Base-by-base conservation (phyloP, 148 eudicot species). In the Vaccinium corymbosum region DNA sequence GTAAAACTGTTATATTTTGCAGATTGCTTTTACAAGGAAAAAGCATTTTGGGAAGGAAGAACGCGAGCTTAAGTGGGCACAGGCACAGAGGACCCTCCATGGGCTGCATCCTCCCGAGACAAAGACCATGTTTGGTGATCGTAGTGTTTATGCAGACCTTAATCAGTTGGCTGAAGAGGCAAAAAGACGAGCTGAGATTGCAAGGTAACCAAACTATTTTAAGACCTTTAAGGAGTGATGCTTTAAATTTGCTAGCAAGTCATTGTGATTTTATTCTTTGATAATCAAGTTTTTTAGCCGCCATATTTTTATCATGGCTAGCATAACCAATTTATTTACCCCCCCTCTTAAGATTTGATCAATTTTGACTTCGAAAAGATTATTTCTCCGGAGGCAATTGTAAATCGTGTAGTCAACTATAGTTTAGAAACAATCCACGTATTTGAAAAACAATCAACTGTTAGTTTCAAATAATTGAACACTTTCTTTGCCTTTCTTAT, bases 1-100 rank as follows among this genome's bases (percentile, higher is more conserved):
- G 38, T 57, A 57, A 38, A 59, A 59, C 72, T 53, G 22, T 76
- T 52, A 20, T 59, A 3, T 14, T 20, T 56, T 85, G 78, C 81
- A 92, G 93, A 93, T 88, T 85, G 92, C 95, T 61, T 93, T 93
- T 86, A 91, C 95, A 10, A 88, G 90, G 83, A 93, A 91, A 90
- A 93, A 88, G 56, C 90, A 93, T 86, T 93, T 89, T 50, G 95
- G 95, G 22, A 93, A 88, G 85, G 95, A 87, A 68, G 95, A 93
- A 85, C 90, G 93, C 3, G 92, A 93, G 84, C 92, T 92, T 25
- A 93, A 90, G 87, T 93, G 93, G 95, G 95, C 92, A 71, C 89
- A 75, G 51, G 95, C 91, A 70, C 95, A 93, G 82, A 88, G 95
- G 84, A 91, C 91, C 35, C 85, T 91, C n/a, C 93, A 93, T 56